Evolutionary conservation across 305 asterid species (phyloP), one percentile per base, ranked within the genome.

Genomic region (Vinca major): DNA sequence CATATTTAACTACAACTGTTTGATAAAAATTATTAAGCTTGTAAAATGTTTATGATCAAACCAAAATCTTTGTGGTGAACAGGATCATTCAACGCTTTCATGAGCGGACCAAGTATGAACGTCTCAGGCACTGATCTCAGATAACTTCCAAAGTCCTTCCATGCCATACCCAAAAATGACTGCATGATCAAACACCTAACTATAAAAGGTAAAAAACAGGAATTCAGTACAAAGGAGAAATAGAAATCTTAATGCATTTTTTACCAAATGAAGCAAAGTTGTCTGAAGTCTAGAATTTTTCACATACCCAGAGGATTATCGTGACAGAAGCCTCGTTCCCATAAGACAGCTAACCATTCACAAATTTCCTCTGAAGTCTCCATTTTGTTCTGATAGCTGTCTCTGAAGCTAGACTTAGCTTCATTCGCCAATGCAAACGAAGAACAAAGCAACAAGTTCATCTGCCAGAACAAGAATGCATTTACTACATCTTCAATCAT

Each of bases 321-420:
- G 77, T 92, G 98, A 78, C 81, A 85, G 77, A 92, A 88, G 48
- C 96, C 98, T 65, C 96, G 96, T 74, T 92, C 91, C 98, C 96
- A 89, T 77, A 92, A 74, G 71, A 92, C 83, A 72, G 88, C 79
- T 74, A 89, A 78, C 98, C 96, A 92, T 72, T 82, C 83, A 80
- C 77, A 89, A 71, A 79, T 77, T 75, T 86, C 89, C 74, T 74
- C 84, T 33, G 83, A 74, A 58, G 84, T 86, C 66, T 71, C 87
- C 92, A 89, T 92, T 76, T 72, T 80, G 66, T 76, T 79, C 55
- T 50, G 74, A 71, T 62, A 55, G 54, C 74, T 77, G 64, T 81
- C 86, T 72, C 80, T 81, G 80, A 69, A 56, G 71, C 51, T 69
- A 78, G 83, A 75, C 69, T 53, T 66, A 51, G 57, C 77, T 45